Conservation (phyloP, 257 asterid species). For the Plectranthus barbatus region DNA sequence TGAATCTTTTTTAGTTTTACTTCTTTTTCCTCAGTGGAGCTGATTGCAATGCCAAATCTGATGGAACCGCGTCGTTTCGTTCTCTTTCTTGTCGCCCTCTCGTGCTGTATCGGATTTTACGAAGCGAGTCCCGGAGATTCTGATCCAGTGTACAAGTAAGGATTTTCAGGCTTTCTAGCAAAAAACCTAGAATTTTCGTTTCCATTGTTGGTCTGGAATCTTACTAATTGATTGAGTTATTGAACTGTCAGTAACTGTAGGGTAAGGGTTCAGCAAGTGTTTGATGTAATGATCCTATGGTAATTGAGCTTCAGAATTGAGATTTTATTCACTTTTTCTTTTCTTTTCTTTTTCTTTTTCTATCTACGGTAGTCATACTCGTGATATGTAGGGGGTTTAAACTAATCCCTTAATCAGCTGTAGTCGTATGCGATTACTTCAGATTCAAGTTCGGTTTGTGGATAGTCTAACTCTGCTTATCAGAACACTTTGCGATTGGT, state of each 20-base stretch:
- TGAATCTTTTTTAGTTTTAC: not conserved
- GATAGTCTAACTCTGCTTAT: not conserved
- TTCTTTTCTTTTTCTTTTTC: not conserved
- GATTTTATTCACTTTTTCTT: not conserved
- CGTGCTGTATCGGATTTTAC: conserved; percentile 29
- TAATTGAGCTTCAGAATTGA: conserved; percentile 1
- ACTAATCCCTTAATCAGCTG: not conserved
- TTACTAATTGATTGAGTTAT: not conserved
- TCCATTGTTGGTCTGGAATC: not conserved
- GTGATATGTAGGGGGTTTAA: not conserved
- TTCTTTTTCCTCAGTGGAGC: not conserved
- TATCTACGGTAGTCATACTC: not conserved
- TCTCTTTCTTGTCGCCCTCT: conserved; percentile 35
- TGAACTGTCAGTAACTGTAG: not conserved
- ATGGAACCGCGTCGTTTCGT: conserved; percentile 38
- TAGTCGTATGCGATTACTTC: conserved; percentile 1
- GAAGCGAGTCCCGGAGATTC: conserved; percentile 64
- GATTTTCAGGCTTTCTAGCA: not conserved
- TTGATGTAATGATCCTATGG: conserved; percentile 1
- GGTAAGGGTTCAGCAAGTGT: not conserved
- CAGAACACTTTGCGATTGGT: not conserved
- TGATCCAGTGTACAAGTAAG: conserved; percentile 71
- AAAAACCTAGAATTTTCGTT: no score
- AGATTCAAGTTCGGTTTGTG: not conserved
- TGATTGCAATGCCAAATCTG: conserved; percentile 11